Percentiles rank a stretch among this genome's conserved stretches.
These are phyloP conservation scores for Mollisia scopiformis DNA, from an alignment of 2,329 filamentous ascomycete species.

Conservation along the genomic window DNA sequence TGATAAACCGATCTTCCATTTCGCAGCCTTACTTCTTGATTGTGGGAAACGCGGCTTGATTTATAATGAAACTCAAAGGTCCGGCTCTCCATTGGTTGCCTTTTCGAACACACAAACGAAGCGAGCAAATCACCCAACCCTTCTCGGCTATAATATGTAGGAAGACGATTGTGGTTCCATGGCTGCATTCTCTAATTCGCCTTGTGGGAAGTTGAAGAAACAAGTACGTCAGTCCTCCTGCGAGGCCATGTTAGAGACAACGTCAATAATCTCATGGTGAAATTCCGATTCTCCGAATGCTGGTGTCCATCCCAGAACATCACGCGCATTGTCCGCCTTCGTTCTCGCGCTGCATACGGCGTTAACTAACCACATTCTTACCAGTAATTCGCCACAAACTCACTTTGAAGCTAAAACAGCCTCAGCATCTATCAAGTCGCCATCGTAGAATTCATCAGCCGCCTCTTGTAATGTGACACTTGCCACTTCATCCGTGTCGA, in stretches of 20 bases:
- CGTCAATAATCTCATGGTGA: constrained; percentile 30
- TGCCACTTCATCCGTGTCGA: constrained; percentile 35
- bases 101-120: too few relatives aligned
- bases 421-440: constrained; percentile 36
- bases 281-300: constrained; percentile 22
- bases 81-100: too few relatives aligned
- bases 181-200: too few relatives aligned
- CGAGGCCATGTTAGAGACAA: constrained; percentile 15
- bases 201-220: too few relatives aligned
- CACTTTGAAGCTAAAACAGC: constrained; percentile 39
- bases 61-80: too few relatives aligned
- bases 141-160: too few relatives aligned
- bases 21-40: too few relatives aligned
- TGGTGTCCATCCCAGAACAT: constrained; percentile 24
- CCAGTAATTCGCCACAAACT: too few relatives aligned
- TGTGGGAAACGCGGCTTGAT: too few relatives aligned
- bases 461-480: constrained; percentile 36
- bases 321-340: constrained; percentile 22
- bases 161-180: background rate
- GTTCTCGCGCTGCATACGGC: constrained; percentile 21
- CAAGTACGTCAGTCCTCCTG: background rate
- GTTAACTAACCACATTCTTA: too few relatives aligned
- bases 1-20: too few relatives aligned
- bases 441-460: constrained; percentile 26
- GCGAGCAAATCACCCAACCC: too few relatives aligned